Conservation (phyloP, 768 basidiomycete genomes). For the Lactarius deliciosus region DNA sequence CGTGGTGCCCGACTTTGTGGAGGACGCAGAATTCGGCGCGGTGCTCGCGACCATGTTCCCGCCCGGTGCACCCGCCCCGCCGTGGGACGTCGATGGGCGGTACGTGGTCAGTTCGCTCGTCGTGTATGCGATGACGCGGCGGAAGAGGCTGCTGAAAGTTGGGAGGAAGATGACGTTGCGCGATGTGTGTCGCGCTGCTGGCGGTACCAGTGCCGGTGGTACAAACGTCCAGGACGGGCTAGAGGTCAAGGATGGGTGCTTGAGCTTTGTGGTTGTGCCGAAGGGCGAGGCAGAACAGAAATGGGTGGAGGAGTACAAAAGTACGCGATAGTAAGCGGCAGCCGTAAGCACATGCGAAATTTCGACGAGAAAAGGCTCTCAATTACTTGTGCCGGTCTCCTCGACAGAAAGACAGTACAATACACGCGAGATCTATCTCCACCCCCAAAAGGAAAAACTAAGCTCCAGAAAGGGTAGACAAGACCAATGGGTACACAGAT, state of each 20-base stretch:
- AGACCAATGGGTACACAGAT: not conserved
- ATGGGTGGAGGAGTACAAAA: slow-evolving; percentile 91
- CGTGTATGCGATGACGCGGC: slow-evolving; percentile 79
- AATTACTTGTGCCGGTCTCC: too few species aligned
- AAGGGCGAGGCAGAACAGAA: slow-evolving; percentile 73
- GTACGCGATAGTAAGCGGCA: slow-evolving; percentile 36
- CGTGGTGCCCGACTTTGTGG: slow-evolving; percentile 80
- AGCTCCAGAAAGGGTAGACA: not conserved
- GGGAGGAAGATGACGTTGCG: slow-evolving; percentile 86
- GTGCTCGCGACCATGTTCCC: slow-evolving; percentile 86
- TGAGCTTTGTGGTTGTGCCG: slow-evolving; percentile 77
- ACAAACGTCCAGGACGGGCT: slow-evolving; percentile 78
- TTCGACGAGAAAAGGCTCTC: not conserved
- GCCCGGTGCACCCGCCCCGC: slow-evolving; percentile 56
- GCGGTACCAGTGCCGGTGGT: slow-evolving; percentile 38
- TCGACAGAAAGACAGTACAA: too few species aligned
- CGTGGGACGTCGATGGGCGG: slow-evolving; percentile 74
- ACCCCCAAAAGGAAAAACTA: not conserved
- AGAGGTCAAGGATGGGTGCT: slow-evolving; percentile 77
- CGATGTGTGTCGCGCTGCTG: slow-evolving; percentile 68
- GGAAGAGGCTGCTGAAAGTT: slow-evolving; percentile 80
- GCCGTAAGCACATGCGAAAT: not conserved
- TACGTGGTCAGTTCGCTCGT: slow-evolving; percentile 65
- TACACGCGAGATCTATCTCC: too few species aligned
- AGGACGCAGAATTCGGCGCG: slow-evolving; percentile 77